Evolutionary conservation across 768 basidiomycete genomes (phyloP), one percentile per base, ranked within the genome.

Genomic region (Lentinus brumalis): DNA sequence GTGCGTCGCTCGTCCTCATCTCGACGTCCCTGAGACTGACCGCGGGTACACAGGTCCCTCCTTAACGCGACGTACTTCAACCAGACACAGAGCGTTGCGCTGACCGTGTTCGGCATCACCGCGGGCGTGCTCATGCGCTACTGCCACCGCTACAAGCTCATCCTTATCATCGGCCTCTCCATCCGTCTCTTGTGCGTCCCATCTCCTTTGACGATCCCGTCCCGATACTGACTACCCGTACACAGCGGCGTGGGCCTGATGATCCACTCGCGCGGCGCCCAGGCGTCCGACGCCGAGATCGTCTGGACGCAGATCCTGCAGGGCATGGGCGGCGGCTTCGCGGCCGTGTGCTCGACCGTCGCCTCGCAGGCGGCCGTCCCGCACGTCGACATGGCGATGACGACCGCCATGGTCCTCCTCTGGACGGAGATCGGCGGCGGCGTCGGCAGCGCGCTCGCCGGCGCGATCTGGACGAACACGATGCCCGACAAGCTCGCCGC

Each of bases 401-500:
- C 78, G 53, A 80, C 78, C 14, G 75, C 78, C 4, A 67, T 81
- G 57, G 76, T 83, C 12, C 65, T 79, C 14, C 74, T 83, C 40
- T 76, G 78, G 70, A 79, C 79, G 15, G 78, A 77, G 64, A 71
- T 83, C 50, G 81, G 81, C 26, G 77, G 75, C 46, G 73, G 73
- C 26, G 74, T 80, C 49, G 81, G 81, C 30, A 75, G 72, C n/a
- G 80, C 80, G 7, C 73, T 78, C 60, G 70, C 86, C n/a, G 85
- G 85, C 5, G 82, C 83, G 39, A 82, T 88, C 61, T 88, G 86
- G 85, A 81, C 82, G 2, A 81, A 80, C 66, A 73, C 78, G 42
- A 91, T 92, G 88, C 91, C 91, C 12, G 69, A 55, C 0, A 80
- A 83, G 53, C 81, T 92, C 31, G 80, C 76, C 1, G 66, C 78